Conservation (phyloP, 176 grass and related monocot genomes). For the Poa annua region DNA sequence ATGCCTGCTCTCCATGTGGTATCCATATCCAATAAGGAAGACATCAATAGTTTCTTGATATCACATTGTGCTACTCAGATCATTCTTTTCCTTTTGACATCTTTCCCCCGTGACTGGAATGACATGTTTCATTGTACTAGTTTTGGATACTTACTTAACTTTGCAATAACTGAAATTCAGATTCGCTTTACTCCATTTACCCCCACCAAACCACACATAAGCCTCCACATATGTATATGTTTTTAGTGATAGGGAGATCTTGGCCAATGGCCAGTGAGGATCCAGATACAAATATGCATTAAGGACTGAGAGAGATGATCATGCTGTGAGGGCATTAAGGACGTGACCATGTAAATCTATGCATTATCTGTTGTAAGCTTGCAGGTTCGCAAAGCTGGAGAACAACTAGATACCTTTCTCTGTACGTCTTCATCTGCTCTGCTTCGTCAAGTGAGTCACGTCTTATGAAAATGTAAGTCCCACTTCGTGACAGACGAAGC, state of each 20-base stretch:
- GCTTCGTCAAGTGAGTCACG: not conserved
- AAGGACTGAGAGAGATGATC: too few relatives aligned
- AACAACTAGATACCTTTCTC: not conserved
- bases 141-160: constrained; percentile 3
- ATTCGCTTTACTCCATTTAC: not conserved
- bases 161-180: constrained; percentile 15
- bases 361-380: constrained; percentile 22
- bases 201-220: not conserved
- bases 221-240: not conserved
- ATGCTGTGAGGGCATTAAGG: constrained; percentile 4
- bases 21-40: not conserved
- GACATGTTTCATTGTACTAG: constrained; percentile 8
- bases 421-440: not conserved
- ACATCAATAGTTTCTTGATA: not conserved
- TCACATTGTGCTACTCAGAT: not conserved
- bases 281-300: not conserved
- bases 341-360: not conserved
- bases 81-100: not conserved
- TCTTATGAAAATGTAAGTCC: not conserved
- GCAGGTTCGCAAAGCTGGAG: not conserved
- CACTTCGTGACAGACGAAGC: not conserved
- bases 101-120: not conserved
- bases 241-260: not conserved
- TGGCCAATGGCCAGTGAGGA: not conserved
- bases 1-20: not conserved